These are phyloP conservation scores for Apophysomyces ossiformis DNA, from an alignment of 371 early-diverging fungal species.

Conservation along the genomic window DNA sequence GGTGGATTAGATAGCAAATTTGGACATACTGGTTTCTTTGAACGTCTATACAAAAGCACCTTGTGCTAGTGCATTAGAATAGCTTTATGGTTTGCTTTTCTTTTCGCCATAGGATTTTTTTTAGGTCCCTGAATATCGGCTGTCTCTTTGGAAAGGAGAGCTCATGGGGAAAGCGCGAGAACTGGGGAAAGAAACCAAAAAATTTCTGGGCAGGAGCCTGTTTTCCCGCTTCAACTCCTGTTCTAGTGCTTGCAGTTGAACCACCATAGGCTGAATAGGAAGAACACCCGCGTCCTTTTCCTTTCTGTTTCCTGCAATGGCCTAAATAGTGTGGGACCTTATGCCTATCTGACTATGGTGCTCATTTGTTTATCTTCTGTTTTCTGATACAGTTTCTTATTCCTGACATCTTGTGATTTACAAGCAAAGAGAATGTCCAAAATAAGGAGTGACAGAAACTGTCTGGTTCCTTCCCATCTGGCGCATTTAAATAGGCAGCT, in stretches of 20 bases:
- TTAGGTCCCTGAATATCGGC: neutral
- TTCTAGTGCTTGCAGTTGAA: neutral
- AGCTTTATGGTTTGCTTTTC: no score
- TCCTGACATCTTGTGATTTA: neutral
- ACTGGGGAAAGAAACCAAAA: neutral
- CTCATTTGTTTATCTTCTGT: neutral
- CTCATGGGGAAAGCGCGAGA: neutral
- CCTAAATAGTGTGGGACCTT: neutral
- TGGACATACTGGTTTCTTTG: no score
- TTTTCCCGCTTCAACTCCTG: constrained; percentile 1
- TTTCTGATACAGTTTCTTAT: neutral
- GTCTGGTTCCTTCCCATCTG: neutral
- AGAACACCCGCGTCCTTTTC: no score
- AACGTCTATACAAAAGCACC: no score
- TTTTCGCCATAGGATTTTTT: no score
- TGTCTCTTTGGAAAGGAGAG: no score
- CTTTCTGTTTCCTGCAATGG: no score
- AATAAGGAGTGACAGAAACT: neutral
- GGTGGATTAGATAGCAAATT: neutral
- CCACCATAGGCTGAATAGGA: no score
- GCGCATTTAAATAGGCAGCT: neutral
- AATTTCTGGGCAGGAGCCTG: neutral
- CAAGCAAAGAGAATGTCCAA: neutral
- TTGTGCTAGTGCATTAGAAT: no score
- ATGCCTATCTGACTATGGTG: neutral